Percentiles rank a stretch among this genome's conserved stretches.
phyloP scores from a whole-genome alignment of 2,329 filamentous ascomycete genomes.

The Sporothrix sp. region DNA sequence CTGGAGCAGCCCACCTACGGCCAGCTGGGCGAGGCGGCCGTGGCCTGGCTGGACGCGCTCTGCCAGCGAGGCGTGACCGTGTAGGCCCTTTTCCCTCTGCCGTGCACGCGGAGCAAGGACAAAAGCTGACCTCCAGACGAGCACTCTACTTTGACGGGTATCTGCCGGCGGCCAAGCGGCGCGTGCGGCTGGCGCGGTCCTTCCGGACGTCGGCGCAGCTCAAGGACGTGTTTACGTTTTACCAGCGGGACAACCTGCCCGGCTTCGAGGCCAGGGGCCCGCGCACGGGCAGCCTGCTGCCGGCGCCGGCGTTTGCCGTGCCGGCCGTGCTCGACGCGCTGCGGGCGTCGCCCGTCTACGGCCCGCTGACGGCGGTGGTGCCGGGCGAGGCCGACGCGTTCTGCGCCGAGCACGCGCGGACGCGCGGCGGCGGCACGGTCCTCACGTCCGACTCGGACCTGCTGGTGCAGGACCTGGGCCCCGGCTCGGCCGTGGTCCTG shows the following conservation, averaged over 20 bases:
- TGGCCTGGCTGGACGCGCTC: constrained; percentile 19
- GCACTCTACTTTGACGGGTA: constrained; percentile 81
- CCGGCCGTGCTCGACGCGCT: constrained; percentile 67
- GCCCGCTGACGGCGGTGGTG: constrained; percentile 45
- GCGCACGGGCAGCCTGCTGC: constrained; percentile 23
- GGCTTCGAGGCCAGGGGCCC: constrained; percentile 10
- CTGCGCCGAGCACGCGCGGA: constrained; percentile 58
- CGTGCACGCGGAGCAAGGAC: background rate
- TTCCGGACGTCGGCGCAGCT: constrained; percentile 48
- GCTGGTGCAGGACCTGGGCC: constrained; percentile 60
- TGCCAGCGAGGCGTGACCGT: constrained; percentile 13
- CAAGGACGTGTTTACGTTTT: constrained; percentile 35
- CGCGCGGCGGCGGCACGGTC: constrained; percentile 39
- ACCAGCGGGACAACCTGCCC: constrained; percentile 13
- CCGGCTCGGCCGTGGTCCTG: constrained; percentile 53
- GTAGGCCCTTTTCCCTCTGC: constrained; percentile 8
- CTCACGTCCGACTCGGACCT: constrained; percentile 86
- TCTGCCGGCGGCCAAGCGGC: constrained; percentile 57
- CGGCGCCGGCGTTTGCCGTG: constrained; percentile 59
- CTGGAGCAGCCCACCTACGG: constrained; percentile 19
- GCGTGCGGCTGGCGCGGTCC: constrained; percentile 51
- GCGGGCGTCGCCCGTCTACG: constrained; percentile 32
- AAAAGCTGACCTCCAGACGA: constrained; percentile 33
- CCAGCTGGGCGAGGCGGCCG: constrained; percentile 16
- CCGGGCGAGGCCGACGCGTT: constrained; percentile 78